Evolutionary conservation across 2,329 filamentous ascomycete species (phyloP).

Genomic region (Botrytis medusae): DNA sequence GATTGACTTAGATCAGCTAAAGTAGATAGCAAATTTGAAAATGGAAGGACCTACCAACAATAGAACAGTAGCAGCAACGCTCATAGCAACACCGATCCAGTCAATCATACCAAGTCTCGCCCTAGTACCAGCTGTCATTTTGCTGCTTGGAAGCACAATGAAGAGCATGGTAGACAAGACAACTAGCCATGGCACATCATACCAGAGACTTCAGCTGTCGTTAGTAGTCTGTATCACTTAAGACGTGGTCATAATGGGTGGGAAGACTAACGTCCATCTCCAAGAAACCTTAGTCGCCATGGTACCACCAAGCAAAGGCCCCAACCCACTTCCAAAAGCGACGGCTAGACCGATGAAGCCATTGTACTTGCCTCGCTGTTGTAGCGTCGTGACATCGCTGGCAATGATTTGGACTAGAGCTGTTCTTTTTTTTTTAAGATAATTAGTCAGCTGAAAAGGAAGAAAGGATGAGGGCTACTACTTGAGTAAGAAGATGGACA

Average conservation of each 20-base stretch:
- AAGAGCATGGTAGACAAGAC: constrained; percentile 19
- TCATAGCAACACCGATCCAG: constrained; percentile 31
- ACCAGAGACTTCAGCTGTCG: constrained; percentile 27
- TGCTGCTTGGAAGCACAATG: constrained; percentile 28
- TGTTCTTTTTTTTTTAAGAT: background rate
- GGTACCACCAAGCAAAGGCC: constrained; percentile 39
- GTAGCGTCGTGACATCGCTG: constrained; percentile 21
- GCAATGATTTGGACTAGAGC: constrained; percentile 22
- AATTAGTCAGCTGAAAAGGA: background rate
- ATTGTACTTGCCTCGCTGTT: constrained; percentile 39
- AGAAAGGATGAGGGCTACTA: background rate
- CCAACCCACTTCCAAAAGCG: constrained; percentile 32
- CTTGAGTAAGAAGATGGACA: background rate
- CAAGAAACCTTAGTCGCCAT: constrained; percentile 40
- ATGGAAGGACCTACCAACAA: constrained; percentile 15
- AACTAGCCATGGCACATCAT: constrained; percentile 28
- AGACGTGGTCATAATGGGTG: background rate
- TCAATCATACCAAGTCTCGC: constrained; percentile 34
- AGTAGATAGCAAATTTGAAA: background rate
- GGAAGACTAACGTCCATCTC: constrained; percentile 34
- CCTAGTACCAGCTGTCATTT: constrained; percentile 21
- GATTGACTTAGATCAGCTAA: background rate
- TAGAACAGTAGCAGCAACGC: constrained; percentile 19
- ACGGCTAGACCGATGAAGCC: constrained; percentile 36
- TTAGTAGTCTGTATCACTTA: constrained; percentile 3